phyloP scores from a whole-genome alignment of 1,284 basidiomycete genomes.

The Ceratobasidium sp. region DNA sequence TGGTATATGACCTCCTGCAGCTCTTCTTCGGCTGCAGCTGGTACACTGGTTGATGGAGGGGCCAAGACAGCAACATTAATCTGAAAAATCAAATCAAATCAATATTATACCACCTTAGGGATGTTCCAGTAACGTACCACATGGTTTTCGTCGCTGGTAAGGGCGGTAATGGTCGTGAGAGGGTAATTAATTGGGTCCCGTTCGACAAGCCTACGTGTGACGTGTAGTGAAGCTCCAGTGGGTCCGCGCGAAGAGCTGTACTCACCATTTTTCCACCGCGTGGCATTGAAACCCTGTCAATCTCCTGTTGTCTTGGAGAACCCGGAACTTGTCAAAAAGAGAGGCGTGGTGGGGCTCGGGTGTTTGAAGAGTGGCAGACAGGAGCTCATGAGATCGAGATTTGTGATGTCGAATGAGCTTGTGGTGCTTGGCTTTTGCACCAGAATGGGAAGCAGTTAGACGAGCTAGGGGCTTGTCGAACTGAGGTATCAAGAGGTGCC shows the following conservation, averaged over 20 bases:
- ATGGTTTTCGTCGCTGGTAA: constrained; percentile 77
- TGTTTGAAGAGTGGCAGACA: constrained; percentile 1
- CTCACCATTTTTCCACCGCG: constrained; percentile 84
- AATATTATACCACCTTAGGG: not conserved
- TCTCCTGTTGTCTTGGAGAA: constrained; percentile 31
- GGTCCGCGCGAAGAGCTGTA: not conserved
- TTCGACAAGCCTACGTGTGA: constrained; percentile 70
- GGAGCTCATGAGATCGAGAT: constrained; percentile 31
- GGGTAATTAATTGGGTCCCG: constrained; percentile 62
- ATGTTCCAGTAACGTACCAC: constrained; percentile 59
- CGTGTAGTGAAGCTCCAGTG: constrained; percentile 1
- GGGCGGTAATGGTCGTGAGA: constrained; percentile 73
- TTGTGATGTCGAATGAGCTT: constrained; percentile 40
- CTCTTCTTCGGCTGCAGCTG: constrained; percentile 64
- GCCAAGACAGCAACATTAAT: constrained; percentile 70
- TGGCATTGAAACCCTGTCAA: constrained; percentile 78
- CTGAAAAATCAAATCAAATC: constrained; percentile 55
- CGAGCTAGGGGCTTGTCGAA: constrained; percentile 37
- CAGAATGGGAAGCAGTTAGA: constrained; percentile 5
- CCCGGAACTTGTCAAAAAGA: constrained; percentile 27
- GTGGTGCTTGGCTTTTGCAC: constrained; percentile 31
- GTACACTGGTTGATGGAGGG: constrained; percentile 60
- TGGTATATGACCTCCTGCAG: constrained; percentile 71
- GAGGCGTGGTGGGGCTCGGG: constrained; percentile 22
- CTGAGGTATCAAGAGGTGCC: constrained; percentile 38